Evolutionary conservation across 768 basidiomycete species (phyloP), one percentile per base, ranked within the genome.

Genomic region (Crassisporium funariophilum): DNA sequence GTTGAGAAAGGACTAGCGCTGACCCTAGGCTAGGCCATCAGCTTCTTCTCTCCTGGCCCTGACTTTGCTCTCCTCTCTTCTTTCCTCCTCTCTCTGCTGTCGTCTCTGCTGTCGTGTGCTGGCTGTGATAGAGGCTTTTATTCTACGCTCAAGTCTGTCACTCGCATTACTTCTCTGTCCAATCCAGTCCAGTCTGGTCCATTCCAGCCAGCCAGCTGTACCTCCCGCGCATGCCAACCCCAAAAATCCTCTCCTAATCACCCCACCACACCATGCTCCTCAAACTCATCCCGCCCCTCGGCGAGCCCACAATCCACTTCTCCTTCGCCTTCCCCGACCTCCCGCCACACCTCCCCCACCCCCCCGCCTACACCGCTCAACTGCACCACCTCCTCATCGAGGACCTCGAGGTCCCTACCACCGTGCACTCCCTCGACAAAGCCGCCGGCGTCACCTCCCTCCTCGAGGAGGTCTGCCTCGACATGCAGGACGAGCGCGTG

Each of bases 391-490:
- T 84, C 16, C 69, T 72, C 33, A 53, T 73, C 13, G 77, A 81
- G 25, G 76, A 78, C 20, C 74, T 86, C 31, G 76, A 81, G 17
- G 57, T 73, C 20, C 85, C 81, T 2, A 61, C 63, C 0, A 68
- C 67, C 13, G 63, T 83, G 7, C 83, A 85, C 59, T 74, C 77
- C 23, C 68, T 86, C 35, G 86, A 87, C 68, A 75, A 75, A 53
- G 72, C 82, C 16, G 78, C 77, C 4, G 82, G 81, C 35, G 63
- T 86, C 20, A 71, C 79, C 11, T 73, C 71, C 38, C 68, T 85
- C 25, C 63, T 84, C 22, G 69, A 75, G 35, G 75, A 85, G 56
- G 77, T 89, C n/a, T 67, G 71, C 6, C 83, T 88, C 64, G 81
- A 90, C 58, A 55, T 88, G 41, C 64, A 69, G 8, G 61, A 60